These are phyloP conservation scores for Cytospora chrysosperma DNA, from an alignment of 2,329 filamentous ascomycete species.

Conservation along the genomic window DNA sequence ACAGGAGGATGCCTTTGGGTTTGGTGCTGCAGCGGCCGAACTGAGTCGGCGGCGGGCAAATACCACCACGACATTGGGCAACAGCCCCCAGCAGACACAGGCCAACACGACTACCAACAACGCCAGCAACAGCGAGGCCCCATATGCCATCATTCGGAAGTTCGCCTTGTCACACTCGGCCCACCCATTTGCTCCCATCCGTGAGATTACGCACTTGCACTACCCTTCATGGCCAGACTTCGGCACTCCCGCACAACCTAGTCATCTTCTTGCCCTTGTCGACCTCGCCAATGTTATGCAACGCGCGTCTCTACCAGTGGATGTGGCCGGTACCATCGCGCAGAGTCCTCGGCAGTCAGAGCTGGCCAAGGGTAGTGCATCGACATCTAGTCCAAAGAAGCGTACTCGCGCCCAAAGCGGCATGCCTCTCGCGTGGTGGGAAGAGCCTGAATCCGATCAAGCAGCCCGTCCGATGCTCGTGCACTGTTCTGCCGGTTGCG, in stretches of 20 bases:
- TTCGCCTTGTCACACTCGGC: conserved; percentile 77
- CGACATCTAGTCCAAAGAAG: conserved; percentile 26
- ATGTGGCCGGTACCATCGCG: conserved; percentile 36
- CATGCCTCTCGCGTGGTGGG: conserved; percentile 47
- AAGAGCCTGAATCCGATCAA: conserved; percentile 58
- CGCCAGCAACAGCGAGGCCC: conserved; percentile 51
- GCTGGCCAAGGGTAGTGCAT: background rate
- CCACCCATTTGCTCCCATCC: conserved; percentile 79
- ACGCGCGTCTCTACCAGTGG: conserved; percentile 52
- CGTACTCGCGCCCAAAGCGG: conserved; percentile 19
- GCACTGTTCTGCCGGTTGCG: conserved; percentile 94
- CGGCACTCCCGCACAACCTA: conserved; percentile 84
- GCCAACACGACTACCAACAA: conserved; percentile 30
- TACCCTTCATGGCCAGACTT: conserved; percentile 98
- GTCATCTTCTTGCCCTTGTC: conserved; percentile 83
- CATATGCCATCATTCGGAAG: conserved; percentile 80
- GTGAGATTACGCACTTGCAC: conserved; percentile 91
- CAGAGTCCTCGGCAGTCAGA: conserved; percentile 1
- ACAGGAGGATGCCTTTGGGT: conserved; percentile 27
- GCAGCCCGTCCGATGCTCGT: conserved; percentile 74
- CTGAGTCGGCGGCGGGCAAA: conserved; percentile 51
- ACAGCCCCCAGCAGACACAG: conserved; percentile 32
- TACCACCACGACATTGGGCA: conserved; percentile 48
- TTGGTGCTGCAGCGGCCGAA: conserved; percentile 34
- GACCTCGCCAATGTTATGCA: conserved; percentile 80